phyloP scores from a whole-genome alignment of 1,284 basidiomycete species.

The Cryptococcus jaspeensis region DNA sequence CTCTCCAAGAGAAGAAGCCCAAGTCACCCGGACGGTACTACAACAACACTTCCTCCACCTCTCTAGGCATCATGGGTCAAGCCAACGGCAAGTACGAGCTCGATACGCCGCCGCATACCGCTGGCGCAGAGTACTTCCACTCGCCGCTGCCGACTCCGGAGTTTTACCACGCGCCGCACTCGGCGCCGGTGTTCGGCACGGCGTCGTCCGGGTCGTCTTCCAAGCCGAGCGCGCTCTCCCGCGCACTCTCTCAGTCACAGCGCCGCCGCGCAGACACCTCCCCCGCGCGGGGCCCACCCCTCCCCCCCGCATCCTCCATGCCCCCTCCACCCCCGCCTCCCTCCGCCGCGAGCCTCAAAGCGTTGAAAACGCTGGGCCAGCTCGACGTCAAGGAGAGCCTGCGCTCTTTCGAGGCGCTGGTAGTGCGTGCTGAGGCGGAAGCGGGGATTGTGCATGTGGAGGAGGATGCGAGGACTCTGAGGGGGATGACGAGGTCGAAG shows the following conservation, averaged over 20 bases:
- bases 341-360: too few species aligned
- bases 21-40: neutral
- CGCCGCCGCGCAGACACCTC: too few species aligned
- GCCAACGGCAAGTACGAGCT: neutral
- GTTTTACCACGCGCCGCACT: constrained; percentile 13
- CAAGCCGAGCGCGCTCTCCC: too few species aligned
- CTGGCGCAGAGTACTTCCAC: neutral
- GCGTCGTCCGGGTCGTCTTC: neutral
- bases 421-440: neutral
- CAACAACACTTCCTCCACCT: neutral
- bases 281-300: too few species aligned
- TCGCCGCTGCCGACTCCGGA: neutral
- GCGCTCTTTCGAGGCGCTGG: neutral
- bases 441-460: neutral
- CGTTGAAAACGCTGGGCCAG: neutral
- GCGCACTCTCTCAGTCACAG: too few species aligned
- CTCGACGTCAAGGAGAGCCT: neutral
- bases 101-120: neutral
- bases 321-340: too few species aligned
- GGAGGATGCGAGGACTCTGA: too few species aligned
- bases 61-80: neutral
- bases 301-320: too few species aligned
- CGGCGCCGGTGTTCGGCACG: constrained; percentile 11
- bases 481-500: too few species aligned
- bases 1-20: neutral